Percentiles rank a stretch among this genome's conserved stretches.
Evolutionary conservation across 1,284 basidiomycete genomes (phyloP).

Genomic region (Trametes polyzona): DNA sequence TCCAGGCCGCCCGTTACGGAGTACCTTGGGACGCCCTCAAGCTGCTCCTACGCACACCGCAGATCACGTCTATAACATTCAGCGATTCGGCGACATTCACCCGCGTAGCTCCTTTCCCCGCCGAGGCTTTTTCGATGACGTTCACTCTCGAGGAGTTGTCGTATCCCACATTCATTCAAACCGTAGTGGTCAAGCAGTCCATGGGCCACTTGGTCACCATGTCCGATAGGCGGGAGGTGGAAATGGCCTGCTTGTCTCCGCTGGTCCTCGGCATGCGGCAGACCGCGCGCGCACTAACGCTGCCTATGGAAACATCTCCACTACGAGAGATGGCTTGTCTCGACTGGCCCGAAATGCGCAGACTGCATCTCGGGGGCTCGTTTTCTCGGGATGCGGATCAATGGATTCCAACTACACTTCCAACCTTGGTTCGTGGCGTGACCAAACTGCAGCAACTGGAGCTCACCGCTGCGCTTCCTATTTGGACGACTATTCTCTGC

Average conservation of each 20-base stretch:
- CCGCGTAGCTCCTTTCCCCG: neutral
- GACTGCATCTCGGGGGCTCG: neutral
- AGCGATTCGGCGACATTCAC: neutral
- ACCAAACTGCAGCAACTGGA: neutral
- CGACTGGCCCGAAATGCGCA: neutral
- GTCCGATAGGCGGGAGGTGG: neutral
- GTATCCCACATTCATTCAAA: neutral
- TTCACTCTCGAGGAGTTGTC: neutral
- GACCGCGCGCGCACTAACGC: neutral
- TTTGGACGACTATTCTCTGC: neutral
- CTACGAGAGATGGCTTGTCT: neutral
- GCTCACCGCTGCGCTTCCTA: neutral
- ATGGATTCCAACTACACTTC: too few species aligned
- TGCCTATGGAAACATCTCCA: neutral
- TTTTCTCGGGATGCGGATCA: neutral
- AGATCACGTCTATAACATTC: neutral
- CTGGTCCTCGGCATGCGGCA: neutral
- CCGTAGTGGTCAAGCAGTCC: neutral
- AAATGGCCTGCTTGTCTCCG: neutral
- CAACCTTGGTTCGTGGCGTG: neutral
- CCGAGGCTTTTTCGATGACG: neutral
- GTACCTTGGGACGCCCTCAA: neutral
- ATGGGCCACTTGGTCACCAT: too few species aligned
- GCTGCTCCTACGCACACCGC: neutral
- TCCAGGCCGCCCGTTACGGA: neutral